phyloP scores from a whole-genome alignment of 2,329 filamentous ascomycete genomes.

The Thelonectria olida region DNA sequence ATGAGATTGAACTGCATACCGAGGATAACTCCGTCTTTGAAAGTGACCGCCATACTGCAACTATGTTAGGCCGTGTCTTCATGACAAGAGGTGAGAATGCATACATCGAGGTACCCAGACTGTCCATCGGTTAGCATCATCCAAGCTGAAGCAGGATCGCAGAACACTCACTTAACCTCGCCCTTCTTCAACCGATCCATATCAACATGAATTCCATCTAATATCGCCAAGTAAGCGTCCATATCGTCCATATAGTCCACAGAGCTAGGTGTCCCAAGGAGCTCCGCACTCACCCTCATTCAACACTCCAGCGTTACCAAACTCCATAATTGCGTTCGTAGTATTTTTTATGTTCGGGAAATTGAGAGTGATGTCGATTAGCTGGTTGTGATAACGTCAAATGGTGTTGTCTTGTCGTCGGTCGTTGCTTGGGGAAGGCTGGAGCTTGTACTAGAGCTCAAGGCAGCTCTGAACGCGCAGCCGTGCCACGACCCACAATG shows the following conservation, averaged over 20 bases:
- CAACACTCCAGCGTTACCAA: slow-evolving; percentile 68
- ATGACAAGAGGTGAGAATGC: slow-evolving; percentile 44
- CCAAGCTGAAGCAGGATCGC: background rate
- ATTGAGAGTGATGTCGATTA: background rate
- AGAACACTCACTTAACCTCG: slow-evolving; percentile 87
- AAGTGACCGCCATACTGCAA: slow-evolving; percentile 94
- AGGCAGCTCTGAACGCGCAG: slow-evolving; percentile 59
- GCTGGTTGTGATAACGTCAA: slow-evolving; percentile 24
- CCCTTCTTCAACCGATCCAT: slow-evolving; percentile 99
- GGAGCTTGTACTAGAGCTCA: slow-evolving; percentile 52
- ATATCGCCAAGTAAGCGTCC: slow-evolving; percentile 33
- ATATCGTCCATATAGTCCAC: slow-evolving; percentile 16
- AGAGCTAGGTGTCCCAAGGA: slow-evolving; percentile 32
- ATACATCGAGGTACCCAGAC: slow-evolving; percentile 97
- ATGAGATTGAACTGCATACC: slow-evolving; percentile 55
- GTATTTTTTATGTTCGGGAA: background rate
- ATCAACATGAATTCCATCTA: slow-evolving; percentile 99
- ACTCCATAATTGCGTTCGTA: slow-evolving; percentile 61
- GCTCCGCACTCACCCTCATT: slow-evolving; percentile 64
- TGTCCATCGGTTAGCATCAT: slow-evolving; percentile 53
- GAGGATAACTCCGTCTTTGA: slow-evolving; percentile 97
- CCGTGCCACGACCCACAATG: slow-evolving; percentile 34
- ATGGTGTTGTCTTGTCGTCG: slow-evolving; percentile 38
- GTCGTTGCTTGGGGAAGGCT: slow-evolving; percentile 42
- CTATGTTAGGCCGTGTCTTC: slow-evolving; percentile 41